A percentile compares a stretch with the other conserved stretches of the same genome.
Conservation (phyloP, 176 grass and related monocot genomes). For the Triticum aestivum region DNA sequence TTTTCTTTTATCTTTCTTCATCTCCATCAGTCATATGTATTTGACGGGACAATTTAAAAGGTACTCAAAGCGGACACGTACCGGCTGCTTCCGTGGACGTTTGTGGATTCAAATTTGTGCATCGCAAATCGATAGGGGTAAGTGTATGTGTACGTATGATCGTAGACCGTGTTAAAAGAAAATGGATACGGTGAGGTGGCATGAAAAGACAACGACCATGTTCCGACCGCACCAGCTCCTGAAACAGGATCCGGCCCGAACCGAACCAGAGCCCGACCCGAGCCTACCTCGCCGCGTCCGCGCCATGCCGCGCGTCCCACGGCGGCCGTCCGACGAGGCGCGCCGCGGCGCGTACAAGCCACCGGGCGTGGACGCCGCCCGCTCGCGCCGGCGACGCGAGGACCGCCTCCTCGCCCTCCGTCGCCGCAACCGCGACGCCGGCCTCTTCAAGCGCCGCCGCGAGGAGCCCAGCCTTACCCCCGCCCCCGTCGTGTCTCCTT, state of each 20-base stretch:
- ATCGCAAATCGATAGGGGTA: too few species aligned
- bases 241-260: not conserved
- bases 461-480: slow-evolving; percentile 15
- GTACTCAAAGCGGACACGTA: too few species aligned
- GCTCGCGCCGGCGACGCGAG: slow-evolving; percentile 62
- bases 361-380: slow-evolving; percentile 40
- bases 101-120: too few species aligned
- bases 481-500: not conserved
- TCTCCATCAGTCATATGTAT: too few species aligned
- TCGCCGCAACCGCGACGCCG: slow-evolving; percentile 54
- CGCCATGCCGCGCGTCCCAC: slow-evolving; percentile 32
- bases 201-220: not conserved
- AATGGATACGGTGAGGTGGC: not conserved
- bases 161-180: too few species aligned
- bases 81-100: too few species aligned
- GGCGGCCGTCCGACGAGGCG: slow-evolving; percentile 32
- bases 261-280: not conserved
- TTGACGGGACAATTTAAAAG: too few species aligned
- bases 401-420: slow-evolving; percentile 59
- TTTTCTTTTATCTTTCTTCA: too few species aligned
- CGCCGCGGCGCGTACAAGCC: slow-evolving; percentile 69
- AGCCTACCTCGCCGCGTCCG: not conserved
- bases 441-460: slow-evolving; percentile 75
- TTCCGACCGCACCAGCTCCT: not conserved
- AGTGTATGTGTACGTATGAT: too few species aligned